A percentile compares a stretch with the other conserved stretches of the same genome.
These are phyloP conservation scores for Liquidambar formosana DNA, from an alignment of 164 flowering plant genomes.

Conservation along the genomic window DNA sequence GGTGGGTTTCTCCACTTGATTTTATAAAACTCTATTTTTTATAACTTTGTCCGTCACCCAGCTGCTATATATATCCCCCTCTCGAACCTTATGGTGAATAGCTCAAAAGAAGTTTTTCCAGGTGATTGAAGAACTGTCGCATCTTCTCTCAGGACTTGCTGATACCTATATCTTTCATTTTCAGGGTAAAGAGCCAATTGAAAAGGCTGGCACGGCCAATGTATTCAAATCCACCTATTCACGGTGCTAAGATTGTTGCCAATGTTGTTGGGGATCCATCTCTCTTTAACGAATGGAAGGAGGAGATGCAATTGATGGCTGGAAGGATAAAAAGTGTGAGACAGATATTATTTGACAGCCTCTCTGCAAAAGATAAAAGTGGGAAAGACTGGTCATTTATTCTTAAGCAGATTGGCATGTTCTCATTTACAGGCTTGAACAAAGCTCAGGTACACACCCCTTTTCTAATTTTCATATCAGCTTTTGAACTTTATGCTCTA, in stretches of 20 bases:
- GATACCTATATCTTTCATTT: neutral
- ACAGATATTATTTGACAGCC: conserved; percentile 70
- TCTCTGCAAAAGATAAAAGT: conserved; percentile 72
- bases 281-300: conserved; percentile 88
- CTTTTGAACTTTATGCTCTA: neutral
- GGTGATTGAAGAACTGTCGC: neutral
- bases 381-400: conserved; percentile 97
- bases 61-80: neutral
- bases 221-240: conserved; percentile 97
- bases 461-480: neutral
- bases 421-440: conserved; percentile 94
- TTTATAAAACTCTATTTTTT: too few species aligned
- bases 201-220: conserved; percentile 95
- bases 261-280: conserved; percentile 82
- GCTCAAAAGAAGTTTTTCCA: neutral
- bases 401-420: conserved; percentile 97
- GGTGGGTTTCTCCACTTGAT: too few species aligned
- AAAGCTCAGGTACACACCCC: conserved; percentile 74
- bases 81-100: neutral
- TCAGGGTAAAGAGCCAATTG: conserved; percentile 96
- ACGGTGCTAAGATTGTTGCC: conserved; percentile 94
- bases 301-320: conserved; percentile 97
- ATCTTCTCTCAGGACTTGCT: neutral
- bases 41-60: too few species aligned
- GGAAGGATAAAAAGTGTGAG: conserved; percentile 95